Evolutionary conservation across 1,284 basidiomycete genomes (phyloP).

Genomic region (Hypsizygus ulmarius): DNA sequence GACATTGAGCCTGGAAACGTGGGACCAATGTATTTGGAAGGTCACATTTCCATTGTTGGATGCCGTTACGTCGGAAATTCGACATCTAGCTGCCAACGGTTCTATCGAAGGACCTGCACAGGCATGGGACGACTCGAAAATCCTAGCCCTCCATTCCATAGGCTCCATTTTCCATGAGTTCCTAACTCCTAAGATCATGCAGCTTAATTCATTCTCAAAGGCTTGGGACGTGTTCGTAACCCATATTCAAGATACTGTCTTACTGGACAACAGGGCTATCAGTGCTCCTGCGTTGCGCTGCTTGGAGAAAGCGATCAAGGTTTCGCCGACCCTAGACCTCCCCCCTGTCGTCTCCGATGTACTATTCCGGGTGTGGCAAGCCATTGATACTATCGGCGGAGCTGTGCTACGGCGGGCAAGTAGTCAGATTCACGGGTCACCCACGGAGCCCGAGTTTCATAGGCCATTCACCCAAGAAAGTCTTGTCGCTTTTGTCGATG

Average conservation of each 20-base stretch:
- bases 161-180: constrained; percentile 85
- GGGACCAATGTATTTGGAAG: constrained; percentile 87
- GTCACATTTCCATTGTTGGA: constrained; percentile 89
- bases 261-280: constrained; percentile 65
- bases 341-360: constrained; percentile 45
- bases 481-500: constrained; percentile 76
- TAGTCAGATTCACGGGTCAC: constrained; percentile 24
- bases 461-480: constrained; percentile 84
- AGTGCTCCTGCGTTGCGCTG: constrained; percentile 80
- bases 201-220: constrained; percentile 63
- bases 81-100: constrained; percentile 28
- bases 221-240: constrained; percentile 74
- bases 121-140: constrained; percentile 86
- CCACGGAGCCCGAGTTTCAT: constrained; percentile 23
- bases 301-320: constrained; percentile 74
- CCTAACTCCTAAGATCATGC: constrained; percentile 69
- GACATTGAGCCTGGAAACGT: constrained; percentile 74
- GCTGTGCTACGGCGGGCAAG: constrained; percentile 41
- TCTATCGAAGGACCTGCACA: constrained; percentile 27
- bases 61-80: constrained; percentile 59
- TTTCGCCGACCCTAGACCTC: constrained; percentile 38
- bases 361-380: constrained; percentile 67
- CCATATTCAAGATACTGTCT: constrained; percentile 67
- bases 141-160: constrained; percentile 81
- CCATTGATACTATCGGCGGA: constrained; percentile 66